Evolutionary conservation across 2,329 filamentous ascomycete species (phyloP).

Genomic region (Alternaria ethzedia): DNA sequence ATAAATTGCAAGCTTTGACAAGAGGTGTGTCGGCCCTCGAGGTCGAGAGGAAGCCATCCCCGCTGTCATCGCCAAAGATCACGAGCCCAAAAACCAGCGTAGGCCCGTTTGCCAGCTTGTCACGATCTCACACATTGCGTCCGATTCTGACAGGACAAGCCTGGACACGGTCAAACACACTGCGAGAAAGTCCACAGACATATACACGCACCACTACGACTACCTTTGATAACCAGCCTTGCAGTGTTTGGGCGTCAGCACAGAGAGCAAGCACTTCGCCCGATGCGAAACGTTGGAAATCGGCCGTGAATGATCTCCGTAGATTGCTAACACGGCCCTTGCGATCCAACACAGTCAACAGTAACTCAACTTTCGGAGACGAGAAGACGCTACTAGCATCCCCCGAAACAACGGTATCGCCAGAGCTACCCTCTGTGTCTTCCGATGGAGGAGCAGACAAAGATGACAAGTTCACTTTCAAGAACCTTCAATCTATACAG

Average conservation of each 20-base stretch:
- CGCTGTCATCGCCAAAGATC: background rate
- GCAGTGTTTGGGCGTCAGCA: no score
- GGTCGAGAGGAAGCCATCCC: constrained; percentile 12
- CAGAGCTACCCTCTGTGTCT: background rate
- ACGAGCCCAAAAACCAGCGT: background rate
- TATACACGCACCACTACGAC: no score
- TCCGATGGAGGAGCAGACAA: background rate
- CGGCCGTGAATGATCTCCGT: background rate
- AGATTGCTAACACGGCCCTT: accelerated
- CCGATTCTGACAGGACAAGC: background rate
- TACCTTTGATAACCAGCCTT: no score
- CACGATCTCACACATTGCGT: background rate
- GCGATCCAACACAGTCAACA: background rate
- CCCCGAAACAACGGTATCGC: background rate
- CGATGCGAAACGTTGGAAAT: background rate
- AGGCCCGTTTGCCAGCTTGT: background rate
- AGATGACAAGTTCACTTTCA: constrained; percentile 33
- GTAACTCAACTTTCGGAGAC: background rate
- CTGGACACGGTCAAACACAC: background rate
- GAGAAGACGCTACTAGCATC: background rate
- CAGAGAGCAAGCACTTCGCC: no score
- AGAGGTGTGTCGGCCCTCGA: constrained; percentile 8
- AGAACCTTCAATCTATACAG: constrained; percentile 43
- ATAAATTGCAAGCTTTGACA: constrained; percentile 31
- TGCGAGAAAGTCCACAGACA: background rate